These are phyloP conservation scores for Chenopodium berlandieri DNA, from an alignment of 148 eudicot genomes.

Conservation along the genomic window DNA sequence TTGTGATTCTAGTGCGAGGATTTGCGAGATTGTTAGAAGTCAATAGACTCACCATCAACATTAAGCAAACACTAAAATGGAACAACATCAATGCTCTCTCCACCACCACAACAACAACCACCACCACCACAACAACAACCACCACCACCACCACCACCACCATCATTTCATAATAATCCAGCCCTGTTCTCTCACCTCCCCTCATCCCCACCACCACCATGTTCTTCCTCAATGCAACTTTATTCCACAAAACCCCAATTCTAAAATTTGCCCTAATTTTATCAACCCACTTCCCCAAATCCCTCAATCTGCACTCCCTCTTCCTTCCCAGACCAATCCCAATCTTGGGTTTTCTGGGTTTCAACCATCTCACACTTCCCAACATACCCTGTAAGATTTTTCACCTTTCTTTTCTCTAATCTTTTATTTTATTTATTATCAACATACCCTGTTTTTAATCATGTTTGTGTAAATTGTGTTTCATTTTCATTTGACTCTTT, in stretches of 20 bases:
- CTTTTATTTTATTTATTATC: background rate
- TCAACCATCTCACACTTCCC: constrained; percentile 10
- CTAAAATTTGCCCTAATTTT: constrained; percentile 26
- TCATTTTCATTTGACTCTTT: background rate
- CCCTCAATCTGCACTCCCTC: constrained; percentile 18
- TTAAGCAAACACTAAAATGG: no score
- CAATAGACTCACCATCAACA: background rate
- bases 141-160: constrained; percentile 26
- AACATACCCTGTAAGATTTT: constrained; percentile 26
- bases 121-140: constrained; percentile 24
- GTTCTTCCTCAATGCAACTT: constrained; percentile 19
- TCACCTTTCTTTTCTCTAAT: background rate
- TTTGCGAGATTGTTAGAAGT: no score
- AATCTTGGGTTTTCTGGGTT: background rate
- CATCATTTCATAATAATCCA: constrained; percentile 16
- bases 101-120: constrained; percentile 24
- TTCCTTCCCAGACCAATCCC: constrained; percentile 8
- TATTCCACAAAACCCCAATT: constrained; percentile 5
- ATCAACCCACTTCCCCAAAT: constrained; percentile 23
- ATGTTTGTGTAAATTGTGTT: background rate
- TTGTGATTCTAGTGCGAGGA: no score
- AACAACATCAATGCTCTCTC: background rate
- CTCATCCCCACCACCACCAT: constrained; percentile 30
- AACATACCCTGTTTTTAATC: no score
- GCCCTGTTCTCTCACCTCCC: constrained; percentile 1